Evolutionary conservation across 176 grass and related monocot species (phyloP).

Genomic region (Musa schizocarpa): DNA sequence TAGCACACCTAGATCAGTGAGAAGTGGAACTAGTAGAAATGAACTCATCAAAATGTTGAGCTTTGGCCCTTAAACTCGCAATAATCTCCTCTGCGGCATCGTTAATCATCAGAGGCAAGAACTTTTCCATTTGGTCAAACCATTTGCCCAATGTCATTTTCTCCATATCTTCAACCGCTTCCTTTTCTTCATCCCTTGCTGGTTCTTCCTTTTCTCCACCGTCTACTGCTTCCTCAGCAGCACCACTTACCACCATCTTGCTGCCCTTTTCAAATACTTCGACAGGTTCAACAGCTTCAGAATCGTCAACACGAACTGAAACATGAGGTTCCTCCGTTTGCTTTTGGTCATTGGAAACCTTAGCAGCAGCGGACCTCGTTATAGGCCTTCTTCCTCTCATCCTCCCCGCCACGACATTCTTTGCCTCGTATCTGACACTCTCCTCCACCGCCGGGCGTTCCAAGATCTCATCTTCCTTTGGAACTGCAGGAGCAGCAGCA

Average conservation of each 20-base stretch:
- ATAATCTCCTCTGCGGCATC: constrained; percentile 47
- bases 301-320: neutral
- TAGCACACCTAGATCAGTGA: neutral
- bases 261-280: neutral
- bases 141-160: constrained; percentile 73
- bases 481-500: constrained; percentile 6
- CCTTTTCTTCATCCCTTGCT: constrained; percentile 1
- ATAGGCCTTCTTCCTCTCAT: constrained; percentile 18
- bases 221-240: constrained; percentile 1
- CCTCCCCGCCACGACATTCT: neutral
- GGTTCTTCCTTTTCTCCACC: constrained; percentile 10
- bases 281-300: constrained; percentile 1
- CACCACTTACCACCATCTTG: constrained; percentile 8
- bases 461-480: constrained; percentile 15
- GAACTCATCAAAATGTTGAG: constrained; percentile 34
- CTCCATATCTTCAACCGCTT: constrained; percentile 27
- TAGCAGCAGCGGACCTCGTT: neutral
- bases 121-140: constrained; percentile 52
- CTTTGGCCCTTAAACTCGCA: constrained; percentile 30
- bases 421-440: neutral
- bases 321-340: constrained; percentile 3
- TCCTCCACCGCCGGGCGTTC: neutral
- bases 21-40: constrained; percentile 15
- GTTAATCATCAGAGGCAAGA: constrained; percentile 36
- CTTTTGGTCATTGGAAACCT: constrained; percentile 17